Conservation (phyloP, 805 yeast genomes). For the Ogataea pilisensis region DNA sequence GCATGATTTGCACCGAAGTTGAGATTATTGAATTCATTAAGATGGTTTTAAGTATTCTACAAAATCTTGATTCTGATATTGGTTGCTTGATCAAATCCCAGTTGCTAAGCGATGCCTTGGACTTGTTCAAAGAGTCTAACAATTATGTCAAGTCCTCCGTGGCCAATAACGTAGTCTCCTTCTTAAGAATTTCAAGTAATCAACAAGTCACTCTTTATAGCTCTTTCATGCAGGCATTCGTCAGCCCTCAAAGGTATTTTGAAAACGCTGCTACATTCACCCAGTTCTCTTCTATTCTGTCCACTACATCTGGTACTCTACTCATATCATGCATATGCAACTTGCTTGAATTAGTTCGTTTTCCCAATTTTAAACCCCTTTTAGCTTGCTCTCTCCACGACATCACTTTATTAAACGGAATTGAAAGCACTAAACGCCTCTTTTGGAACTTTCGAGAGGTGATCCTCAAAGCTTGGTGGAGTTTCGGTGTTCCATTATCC, state of each 20-base stretch:
- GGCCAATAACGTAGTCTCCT: constrained; percentile 12
- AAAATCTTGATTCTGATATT: constrained; percentile 7
- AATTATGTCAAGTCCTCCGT: constrained; percentile 24
- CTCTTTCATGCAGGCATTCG: constrained; percentile 29
- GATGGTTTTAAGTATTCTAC: constrained; percentile 31
- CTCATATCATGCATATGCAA: constrained; percentile 36
- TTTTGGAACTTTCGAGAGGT: constrained; percentile 32
- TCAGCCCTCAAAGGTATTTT: constrained; percentile 33
- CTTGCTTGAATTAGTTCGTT: constrained; percentile 38
- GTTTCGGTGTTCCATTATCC: constrained; percentile 26
- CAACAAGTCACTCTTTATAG: constrained; percentile 29
- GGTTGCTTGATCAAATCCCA: not conserved
- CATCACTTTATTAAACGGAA: constrained; percentile 20
- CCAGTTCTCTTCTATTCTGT: constrained; percentile 31
- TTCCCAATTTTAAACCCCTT: constrained; percentile 30
- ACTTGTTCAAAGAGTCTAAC: constrained; percentile 10
- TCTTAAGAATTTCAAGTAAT: constrained; percentile 1
- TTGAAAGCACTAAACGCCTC: constrained; percentile 17
- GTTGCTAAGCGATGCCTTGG: not conserved
- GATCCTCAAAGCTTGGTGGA: constrained; percentile 42
- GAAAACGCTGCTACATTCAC: constrained; percentile 39
- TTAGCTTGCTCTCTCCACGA: constrained; percentile 24
- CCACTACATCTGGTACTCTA: constrained; percentile 30
- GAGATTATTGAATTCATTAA: constrained; percentile 31
- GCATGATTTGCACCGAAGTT: constrained; percentile 36